phyloP scores from a whole-genome alignment of 306 rosid genomes.

The Rosa persica region DNA sequence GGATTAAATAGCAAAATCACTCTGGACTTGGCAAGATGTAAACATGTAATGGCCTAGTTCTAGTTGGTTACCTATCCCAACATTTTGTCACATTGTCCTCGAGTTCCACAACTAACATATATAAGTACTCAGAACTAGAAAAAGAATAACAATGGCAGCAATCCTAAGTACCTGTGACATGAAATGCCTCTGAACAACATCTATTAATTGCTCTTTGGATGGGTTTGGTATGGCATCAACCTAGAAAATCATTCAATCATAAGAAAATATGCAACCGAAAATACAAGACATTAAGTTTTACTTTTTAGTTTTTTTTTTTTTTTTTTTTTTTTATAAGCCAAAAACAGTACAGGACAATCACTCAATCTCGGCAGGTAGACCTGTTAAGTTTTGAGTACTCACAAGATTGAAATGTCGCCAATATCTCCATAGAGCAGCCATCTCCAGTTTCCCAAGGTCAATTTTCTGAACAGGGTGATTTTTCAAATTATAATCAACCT shows the following conservation, averaged over 20 bases:
- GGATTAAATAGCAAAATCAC: conserved; percentile 4
- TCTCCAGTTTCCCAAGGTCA: conserved; percentile 87
- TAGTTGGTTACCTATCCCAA: not conserved
- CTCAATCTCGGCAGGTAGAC: not conserved
- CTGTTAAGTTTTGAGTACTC: conserved; percentile 20
- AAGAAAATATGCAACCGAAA: conserved; percentile 7
- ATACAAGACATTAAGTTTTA: not conserved
- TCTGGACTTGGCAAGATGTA: not conserved
- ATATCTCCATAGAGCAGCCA: conserved; percentile 97
- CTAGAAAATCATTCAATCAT: conserved; percentile 36
- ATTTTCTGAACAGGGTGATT: conserved; percentile 57
- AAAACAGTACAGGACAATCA: no score
- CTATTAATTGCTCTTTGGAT: conserved; percentile 88
- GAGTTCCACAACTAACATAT: not conserved
- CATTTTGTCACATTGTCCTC: not conserved
- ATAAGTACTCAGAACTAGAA: not conserved
- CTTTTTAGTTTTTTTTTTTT: no score
- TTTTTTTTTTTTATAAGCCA: no score
- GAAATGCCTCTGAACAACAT: conserved; percentile 97
- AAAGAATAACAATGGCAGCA: not conserved
- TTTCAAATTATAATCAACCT: not conserved
- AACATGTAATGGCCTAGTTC: not conserved
- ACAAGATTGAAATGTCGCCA: conserved; percentile 98
- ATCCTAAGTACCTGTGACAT: conserved; percentile 78
- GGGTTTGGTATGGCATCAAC: conserved; percentile 92